Evolutionary conservation across 2,329 filamentous ascomycete genomes (phyloP).

Genomic region (Ophiostoma ips): DNA sequence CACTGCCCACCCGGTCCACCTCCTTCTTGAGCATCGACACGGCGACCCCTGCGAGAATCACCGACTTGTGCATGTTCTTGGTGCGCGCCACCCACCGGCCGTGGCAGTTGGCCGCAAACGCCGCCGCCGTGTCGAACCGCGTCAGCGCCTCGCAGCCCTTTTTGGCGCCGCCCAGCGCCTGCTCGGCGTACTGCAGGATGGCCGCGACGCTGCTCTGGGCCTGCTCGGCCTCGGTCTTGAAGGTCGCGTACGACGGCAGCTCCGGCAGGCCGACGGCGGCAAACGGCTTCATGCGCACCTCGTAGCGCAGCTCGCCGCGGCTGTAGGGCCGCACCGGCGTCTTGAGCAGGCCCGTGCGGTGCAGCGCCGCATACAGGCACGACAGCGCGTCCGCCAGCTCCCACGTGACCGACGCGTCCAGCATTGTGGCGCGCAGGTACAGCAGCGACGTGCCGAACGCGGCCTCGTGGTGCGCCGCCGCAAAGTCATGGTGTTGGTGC

Average conservation of each 20-base stretch:
- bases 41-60: conserved; percentile 54
- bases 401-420: conserved; percentile 51
- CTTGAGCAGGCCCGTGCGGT: conserved; percentile 41
- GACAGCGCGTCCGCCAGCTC: conserved; percentile 40
- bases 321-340: conserved; percentile 48
- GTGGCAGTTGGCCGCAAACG: conserved; percentile 34
- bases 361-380: conserved; percentile 52
- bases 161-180: conserved; percentile 32
- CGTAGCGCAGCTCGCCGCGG: conserved; percentile 55
- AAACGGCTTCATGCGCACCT: conserved; percentile 80
- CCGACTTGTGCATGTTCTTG: conserved; percentile 51
- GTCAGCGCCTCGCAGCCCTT: conserved; percentile 43
- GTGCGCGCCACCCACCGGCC: conserved; percentile 47
- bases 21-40: conserved; percentile 46
- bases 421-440: conserved; percentile 44
- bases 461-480: conserved; percentile 22
- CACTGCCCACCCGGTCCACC: conserved; percentile 23
- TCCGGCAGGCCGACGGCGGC: conserved; percentile 52
- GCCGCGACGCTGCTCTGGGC: conserved; percentile 24
- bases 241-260: conserved; percentile 50
- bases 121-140: conserved; percentile 35
- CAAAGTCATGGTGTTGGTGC: conserved; percentile 8
- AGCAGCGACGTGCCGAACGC: conserved; percentile 36
- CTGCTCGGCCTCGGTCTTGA: conserved; percentile 30
- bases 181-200: conserved; percentile 32